Evolutionary conservation across 2,329 filamentous ascomycete genomes (phyloP).

Genomic region (Thelonectria rubi): DNA sequence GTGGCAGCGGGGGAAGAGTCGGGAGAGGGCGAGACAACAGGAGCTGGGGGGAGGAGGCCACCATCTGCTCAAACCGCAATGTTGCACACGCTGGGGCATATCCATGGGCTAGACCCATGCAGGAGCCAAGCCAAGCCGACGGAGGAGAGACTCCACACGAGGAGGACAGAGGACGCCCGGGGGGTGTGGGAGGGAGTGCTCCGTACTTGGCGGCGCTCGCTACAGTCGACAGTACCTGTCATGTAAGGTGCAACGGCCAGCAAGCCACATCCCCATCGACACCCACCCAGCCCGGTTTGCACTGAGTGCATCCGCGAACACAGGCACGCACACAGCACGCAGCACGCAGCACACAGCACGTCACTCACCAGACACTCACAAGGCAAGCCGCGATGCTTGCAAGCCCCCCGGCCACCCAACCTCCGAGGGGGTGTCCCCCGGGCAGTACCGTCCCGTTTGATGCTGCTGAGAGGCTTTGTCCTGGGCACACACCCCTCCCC

Average conservation of each 20-base stretch:
- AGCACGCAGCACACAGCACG: no score
- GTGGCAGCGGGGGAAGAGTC: constrained; percentile 21
- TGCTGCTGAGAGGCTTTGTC: constrained; percentile 23
- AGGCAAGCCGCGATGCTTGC: constrained; percentile 35
- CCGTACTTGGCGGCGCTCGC: not conserved
- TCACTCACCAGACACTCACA: constrained; percentile 24
- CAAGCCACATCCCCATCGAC: constrained; percentile 22
- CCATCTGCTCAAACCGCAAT: not conserved
- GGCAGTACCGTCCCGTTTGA: constrained; percentile 27
- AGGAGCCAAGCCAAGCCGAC: not conserved
- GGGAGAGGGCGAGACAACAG: constrained; percentile 22
- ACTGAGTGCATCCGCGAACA: constrained; percentile 34
- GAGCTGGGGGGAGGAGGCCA: constrained; percentile 13
- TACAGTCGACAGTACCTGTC: not conserved
- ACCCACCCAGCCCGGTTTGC: constrained; percentile 30
- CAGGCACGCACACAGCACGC: constrained; percentile 32
- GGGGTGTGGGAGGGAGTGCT: constrained; percentile 11
- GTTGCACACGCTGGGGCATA: constrained; percentile 5
- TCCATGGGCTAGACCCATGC: not conserved
- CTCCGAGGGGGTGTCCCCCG: constrained; percentile 31
- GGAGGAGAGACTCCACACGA: not conserved
- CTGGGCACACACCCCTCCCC: constrained; percentile 32
- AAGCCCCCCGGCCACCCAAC: constrained; percentile 20
- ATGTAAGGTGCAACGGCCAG: constrained; percentile 18
- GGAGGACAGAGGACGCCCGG: not conserved